These are phyloP conservation scores for Teratosphaeria gauchensis DNA, from an alignment of 2,329 filamentous ascomycete species.

Conservation along the genomic window DNA sequence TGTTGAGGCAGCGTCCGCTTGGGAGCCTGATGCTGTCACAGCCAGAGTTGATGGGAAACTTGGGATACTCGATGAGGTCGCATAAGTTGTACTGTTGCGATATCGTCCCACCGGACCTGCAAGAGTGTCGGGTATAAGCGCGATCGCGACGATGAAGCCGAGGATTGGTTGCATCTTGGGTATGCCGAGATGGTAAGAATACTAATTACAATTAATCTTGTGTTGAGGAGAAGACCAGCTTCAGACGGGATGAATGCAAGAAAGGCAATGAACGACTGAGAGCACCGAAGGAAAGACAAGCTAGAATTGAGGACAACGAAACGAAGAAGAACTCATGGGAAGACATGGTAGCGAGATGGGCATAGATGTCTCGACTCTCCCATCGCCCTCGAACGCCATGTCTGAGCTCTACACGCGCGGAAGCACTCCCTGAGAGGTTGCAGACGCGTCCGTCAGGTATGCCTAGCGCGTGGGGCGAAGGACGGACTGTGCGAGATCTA, in stretches of 20 bases:
- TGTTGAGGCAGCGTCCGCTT: background rate
- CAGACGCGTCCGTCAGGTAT: background rate
- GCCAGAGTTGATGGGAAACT: background rate
- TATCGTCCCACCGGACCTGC: slow-evolving; percentile 11
- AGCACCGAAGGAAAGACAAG: slow-evolving; percentile 3
- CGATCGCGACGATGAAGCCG: slow-evolving; percentile 8
- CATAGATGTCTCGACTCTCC: background rate
- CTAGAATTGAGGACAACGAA: background rate
- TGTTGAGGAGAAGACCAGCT: slow-evolving; percentile 17
- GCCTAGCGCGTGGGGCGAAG: background rate
- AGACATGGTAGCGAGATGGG: slow-evolving; percentile 1
- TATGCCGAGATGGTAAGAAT: background rate
- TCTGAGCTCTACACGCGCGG: background rate
- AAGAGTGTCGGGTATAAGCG: slow-evolving; percentile 2
- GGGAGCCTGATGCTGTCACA: background rate
- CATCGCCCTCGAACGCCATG: background rate
- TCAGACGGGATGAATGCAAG: slow-evolving; percentile 10
- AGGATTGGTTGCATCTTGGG: background rate
- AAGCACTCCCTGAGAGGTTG: background rate
- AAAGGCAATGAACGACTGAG: slow-evolving; percentile 6
- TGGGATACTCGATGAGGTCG: background rate
- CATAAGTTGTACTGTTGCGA: slow-evolving; percentile 6
- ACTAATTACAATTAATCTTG: slow-evolving; percentile 2
- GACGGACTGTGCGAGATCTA: slow-evolving; percentile 14
- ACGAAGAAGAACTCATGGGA: background rate